Evolutionary conservation across 331 rosid genomes (phyloP), one percentile per base, ranked within the genome.

Genomic region (Rosa hybrid): DNA sequence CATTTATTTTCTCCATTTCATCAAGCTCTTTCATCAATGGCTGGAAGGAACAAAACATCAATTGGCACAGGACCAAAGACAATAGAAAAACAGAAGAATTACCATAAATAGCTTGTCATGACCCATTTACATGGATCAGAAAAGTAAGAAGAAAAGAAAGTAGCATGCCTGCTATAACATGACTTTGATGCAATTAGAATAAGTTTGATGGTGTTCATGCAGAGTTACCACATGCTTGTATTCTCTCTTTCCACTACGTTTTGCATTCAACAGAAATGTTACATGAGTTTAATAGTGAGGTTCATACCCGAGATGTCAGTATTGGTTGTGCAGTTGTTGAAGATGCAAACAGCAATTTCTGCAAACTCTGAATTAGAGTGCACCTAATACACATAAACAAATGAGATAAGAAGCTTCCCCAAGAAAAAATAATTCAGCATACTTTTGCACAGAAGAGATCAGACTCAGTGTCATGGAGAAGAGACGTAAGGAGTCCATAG

Each of bases 21-120:
- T 95, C 99, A 18, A 95, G 98, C 89, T 95, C 99, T 88, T 95
- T 95, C 99, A 93, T 95, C 82, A 95, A 84, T 65, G 96, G 89
- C 99, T 95, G 83, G 54, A 83, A 27, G 70, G 51, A 63, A 25
- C 3, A 75, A 50, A 60, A 75, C 30, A 81, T 78, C 21, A 72
- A 42, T 74, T 65, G 62, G 67, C 83, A 63, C 65, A 79, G 50
- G 46, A 68, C 71, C 76, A 81, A 71, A 74, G 57, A 81, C 60
- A 78, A 80, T 25, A 42, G 38, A 73, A 53, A 49, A 71, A 48
- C 64, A 81, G 71, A 81, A 57, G 62, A 51, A 50, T 20, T 74
- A 30, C 2, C 78, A 51, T 10, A 74, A 50, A 59, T 21, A 75
- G 79, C 25, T 38, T 63, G 59, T 14, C 14, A 50, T 4, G 10